Evolutionary conservation across 305 asterid genomes (phyloP).

Genomic region (Striga hermonthica): DNA sequence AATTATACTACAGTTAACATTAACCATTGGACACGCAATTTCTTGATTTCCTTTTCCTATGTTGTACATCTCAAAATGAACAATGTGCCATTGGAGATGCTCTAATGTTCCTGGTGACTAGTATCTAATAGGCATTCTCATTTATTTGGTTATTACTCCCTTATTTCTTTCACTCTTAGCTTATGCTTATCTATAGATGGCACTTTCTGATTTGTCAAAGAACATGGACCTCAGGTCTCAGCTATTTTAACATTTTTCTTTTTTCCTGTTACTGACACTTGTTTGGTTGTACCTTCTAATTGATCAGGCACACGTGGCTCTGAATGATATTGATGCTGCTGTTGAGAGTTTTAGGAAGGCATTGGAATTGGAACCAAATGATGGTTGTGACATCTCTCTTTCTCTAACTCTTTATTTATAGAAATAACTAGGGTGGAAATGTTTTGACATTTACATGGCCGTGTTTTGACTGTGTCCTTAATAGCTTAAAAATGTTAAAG

Average conservation of each 20-base stretch:
- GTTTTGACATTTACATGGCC: no score
- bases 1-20: no score
- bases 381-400: constrained; percentile 51
- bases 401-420: not conserved
- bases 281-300: constrained; percentile 9
- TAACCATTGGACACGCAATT: no score
- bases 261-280: constrained; percentile 25
- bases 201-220: not conserved
- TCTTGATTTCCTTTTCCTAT: no score
- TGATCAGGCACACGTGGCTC: constrained; percentile 81
- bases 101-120: not conserved
- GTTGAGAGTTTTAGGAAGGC: constrained; percentile 87
- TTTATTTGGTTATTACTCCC: constrained; percentile 2
- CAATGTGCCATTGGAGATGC: no score
- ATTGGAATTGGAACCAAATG: constrained; percentile 82
- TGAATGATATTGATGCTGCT: constrained; percentile 81
- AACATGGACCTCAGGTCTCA: not conserved
- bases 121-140: not conserved
- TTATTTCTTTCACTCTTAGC: not conserved
- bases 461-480: not conserved
- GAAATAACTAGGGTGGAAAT: not conserved
- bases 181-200: not conserved
- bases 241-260: constrained; percentile 4
- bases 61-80: no score
- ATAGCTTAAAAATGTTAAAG: not conserved